Base-by-base conservation (phyloP, 2,329 filamentous ascomycete species). In the Pleochaeta shiraiana region DNA sequence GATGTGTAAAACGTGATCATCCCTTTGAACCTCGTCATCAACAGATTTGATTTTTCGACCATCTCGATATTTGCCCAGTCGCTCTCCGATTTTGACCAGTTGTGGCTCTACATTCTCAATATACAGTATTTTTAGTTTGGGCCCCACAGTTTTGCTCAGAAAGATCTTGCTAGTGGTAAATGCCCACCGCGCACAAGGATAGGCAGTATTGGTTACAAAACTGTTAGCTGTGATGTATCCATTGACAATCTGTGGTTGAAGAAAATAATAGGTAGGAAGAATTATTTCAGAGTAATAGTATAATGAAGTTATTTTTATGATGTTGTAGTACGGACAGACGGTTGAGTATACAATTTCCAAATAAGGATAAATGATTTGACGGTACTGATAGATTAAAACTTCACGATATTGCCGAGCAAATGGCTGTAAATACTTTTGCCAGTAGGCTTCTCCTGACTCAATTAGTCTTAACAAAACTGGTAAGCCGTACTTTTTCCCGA, bases 21-120 rank as follows among this genome's bases (percentile, higher is more conserved):
- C 77, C 74, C 71, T 76, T 64, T 83, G 79, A 63, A 78, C 74
- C 53, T 82, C 79, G 60, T 83, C 79, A 50, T 82, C 75, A 21
- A 78, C 80, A 39, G 81, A 79, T 68, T 84, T 79, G 26, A 86
- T 69, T 69, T 82, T 84, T 72, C 82, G 83, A 24, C 82, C 82
- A 69, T 82, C 79, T 26, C 79, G 75, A 65, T 90, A 88, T 60
- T 87, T 80, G 47, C 90, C 91, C 12, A 98, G 81, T 57, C 91
- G 85, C 76, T 96, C 87, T 14, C 89, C 88, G 70, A 98, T 97
- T 70, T 90, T 89, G 65, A 92, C 82, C 16, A 98, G 80, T 74
- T 98, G 95, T 16, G 95, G 95, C 76, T 97, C 91, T 3, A 98
- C 91, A 70, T 95, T 95, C 71, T 95, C 85, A 12, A 85, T 82